Evolutionary conservation across 208 protist species (phyloP).

Genomic region (Porcisia hertigi): DNA sequence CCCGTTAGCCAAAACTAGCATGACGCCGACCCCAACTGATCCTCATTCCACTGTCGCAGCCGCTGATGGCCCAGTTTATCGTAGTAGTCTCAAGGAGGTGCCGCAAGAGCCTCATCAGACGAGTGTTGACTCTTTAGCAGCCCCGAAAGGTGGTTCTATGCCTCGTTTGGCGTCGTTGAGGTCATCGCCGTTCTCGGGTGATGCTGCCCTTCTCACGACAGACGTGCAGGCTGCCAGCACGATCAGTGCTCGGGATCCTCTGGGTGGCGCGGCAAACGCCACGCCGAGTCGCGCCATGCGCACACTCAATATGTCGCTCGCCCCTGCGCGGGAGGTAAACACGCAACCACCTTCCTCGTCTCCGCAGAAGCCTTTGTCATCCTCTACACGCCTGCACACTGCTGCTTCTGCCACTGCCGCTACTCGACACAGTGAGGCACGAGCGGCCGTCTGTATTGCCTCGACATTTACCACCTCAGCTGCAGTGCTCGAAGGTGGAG

Average conservation of each 20-base stretch:
- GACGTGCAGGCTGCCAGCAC: not conserved
- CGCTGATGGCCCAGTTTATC: not conserved
- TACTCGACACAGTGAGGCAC: not conserved
- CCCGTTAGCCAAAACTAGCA: not conserved
- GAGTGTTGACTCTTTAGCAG: not conserved
- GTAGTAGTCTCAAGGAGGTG: not conserved
- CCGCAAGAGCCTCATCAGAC: not conserved
- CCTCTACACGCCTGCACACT: not conserved
- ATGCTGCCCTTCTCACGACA: not conserved
- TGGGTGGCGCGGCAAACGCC: not conserved
- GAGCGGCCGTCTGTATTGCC: not conserved
- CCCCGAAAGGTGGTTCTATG: not conserved
- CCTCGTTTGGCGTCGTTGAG: not conserved
- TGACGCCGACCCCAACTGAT: not conserved
- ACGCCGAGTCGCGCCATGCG: not conserved
- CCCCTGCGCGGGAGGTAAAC: not conserved
- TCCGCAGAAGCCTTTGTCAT: not conserved
- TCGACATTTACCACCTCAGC: not conserved
- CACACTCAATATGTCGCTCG: not conserved
- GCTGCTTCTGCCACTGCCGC: slow-evolving; percentile 2
- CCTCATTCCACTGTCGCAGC: not conserved
- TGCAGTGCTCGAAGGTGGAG: not conserved
- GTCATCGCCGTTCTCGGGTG: not conserved
- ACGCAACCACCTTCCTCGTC: not conserved
- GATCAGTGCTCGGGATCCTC: not conserved